phyloP scores from a whole-genome alignment of 2,329 filamentous ascomycete genomes.

The Fusarium nygamai region DNA sequence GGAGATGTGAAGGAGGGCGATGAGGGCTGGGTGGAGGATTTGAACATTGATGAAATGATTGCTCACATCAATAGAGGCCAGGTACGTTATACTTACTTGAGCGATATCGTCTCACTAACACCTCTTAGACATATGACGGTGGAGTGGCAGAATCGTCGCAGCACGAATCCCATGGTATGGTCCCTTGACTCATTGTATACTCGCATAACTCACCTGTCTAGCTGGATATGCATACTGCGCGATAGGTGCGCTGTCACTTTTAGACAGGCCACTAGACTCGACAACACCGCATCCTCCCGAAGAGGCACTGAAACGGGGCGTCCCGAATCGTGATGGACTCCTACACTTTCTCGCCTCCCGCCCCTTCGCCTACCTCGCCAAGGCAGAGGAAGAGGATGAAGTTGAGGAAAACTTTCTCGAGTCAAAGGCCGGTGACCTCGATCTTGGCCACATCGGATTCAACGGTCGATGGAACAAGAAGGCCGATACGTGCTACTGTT shows the following conservation, averaged over 20 bases:
- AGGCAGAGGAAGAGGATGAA: conserved; percentile 58
- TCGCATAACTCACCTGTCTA: conserved; percentile 47
- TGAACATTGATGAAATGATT: conserved; percentile 77
- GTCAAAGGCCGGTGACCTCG: conserved; percentile 47
- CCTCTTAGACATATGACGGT: conserved; percentile 78
- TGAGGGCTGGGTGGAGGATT: conserved; percentile 70
- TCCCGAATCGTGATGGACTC: conserved; percentile 47
- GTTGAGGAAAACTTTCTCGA: conserved; percentile 53
- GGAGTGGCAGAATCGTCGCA: conserved; percentile 82
- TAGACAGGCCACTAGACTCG: conserved; percentile 67
- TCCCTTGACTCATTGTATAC: background rate
- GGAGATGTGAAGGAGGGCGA: conserved; percentile 64
- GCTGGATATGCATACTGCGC: conserved; percentile 93
- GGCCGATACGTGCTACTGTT: conserved; percentile 94
- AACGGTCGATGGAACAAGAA: conserved; percentile 92
- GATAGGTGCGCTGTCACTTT: conserved; percentile 78
- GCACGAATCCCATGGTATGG: conserved; percentile 83
- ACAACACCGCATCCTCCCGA: conserved; percentile 18
- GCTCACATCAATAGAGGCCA: conserved; percentile 75
- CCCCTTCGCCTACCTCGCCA: conserved; percentile 69
- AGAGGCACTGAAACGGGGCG: conserved; percentile 49
- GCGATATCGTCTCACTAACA: conserved; percentile 1
- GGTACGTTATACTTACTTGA: conserved; percentile 37
- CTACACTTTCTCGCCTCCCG: conserved; percentile 70
- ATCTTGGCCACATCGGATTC: conserved; percentile 72